A percentile compares a stretch with the other conserved stretches of the same genome.
phyloP scores from a whole-genome alignment of 1,284 basidiomycete species.

The Cyathus olla region DNA sequence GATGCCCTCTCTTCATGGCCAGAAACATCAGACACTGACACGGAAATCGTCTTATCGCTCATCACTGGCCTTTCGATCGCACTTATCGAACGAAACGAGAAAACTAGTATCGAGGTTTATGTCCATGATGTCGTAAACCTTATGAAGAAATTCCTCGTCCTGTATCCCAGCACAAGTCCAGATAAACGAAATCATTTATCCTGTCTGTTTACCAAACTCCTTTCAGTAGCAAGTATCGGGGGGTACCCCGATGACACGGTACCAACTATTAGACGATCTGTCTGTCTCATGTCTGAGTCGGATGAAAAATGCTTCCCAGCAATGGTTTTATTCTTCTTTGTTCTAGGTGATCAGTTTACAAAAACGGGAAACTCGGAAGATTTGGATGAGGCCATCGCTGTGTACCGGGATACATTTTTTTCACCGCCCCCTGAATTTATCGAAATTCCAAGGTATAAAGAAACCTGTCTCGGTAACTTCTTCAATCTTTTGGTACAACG shows the following conservation, averaged over 20 bases:
- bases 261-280: too few species aligned
- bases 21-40: neutral
- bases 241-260: too few species aligned
- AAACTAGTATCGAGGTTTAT: conserved; percentile 5
- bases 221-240: too few species aligned
- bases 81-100: conserved; percentile 12
- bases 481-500: too few species aligned
- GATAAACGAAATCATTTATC: conserved; percentile 1
- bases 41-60: conserved; percentile 1
- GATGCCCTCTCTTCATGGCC: conserved; percentile 10
- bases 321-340: too few species aligned
- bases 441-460: too few species aligned
- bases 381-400: conserved; percentile 10
- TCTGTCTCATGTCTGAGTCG: too few species aligned
- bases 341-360: too few species aligned
- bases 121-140: conserved; percentile 16
- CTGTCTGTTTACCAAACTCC: conserved; percentile 11
- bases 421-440: too few species aligned
- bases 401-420: conserved; percentile 11
- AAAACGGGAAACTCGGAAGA: too few species aligned
- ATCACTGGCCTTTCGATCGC: conserved; percentile 17
- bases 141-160: conserved; percentile 1
- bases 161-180: conserved; percentile 20
- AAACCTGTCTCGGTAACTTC: too few species aligned
- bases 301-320: too few species aligned